Base-by-base conservation (phyloP, 139 green algal species). In the Protoeuglena noctilucae region DNA sequence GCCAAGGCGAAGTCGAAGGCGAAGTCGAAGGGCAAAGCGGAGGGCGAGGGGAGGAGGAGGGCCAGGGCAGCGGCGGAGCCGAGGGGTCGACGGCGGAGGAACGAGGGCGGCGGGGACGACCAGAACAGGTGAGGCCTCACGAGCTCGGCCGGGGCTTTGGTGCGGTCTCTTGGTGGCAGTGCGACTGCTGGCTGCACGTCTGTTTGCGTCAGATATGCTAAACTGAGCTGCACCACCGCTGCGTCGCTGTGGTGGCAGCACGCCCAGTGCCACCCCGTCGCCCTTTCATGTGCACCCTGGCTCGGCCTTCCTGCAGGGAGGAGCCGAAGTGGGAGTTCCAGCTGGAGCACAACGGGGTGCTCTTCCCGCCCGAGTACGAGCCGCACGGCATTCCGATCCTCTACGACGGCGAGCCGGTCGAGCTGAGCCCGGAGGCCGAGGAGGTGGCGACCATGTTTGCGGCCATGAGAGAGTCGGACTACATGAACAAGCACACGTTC, bases 381-480 rank as follows among this genome's bases (percentile, higher is more conserved):
- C 82, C 84, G 2, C 87, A 96, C 61, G 85, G 86, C n/a, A 65
- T 99, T 19, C 93, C 94, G 66, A 87, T 98, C 78, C 68, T 93
- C 45, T 99, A 95, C 60, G 80, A 94, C 48, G 82, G 80, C 30
- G 67, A 86, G 53, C 83, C 84, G 2, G 83, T 99, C 29, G 70
- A 90, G 2, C 71, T 99, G 19, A 94, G 83, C 0, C 69, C 77
- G 0, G 84, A 93, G 30, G 72, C 81, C 56, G 72, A 79, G 69
- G 85, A 96, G 72, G 83, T 97, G 50, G 90, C 90, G 18, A 89
- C 76, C 34, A 87, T 96, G 61, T 96, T 89, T 63, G 91, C 91
- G 5, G 68, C 90, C 17, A 99, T 99, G 91, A 75, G 77, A 54
- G 89, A 94, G 17, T 95, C 91, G 0, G 92, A 96, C 55, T 99